A percentile compares a stretch with the other conserved stretches of the same genome.
Evolutionary conservation across 1,284 basidiomycete genomes (phyloP).

Genomic region (Mycena citricolor): DNA sequence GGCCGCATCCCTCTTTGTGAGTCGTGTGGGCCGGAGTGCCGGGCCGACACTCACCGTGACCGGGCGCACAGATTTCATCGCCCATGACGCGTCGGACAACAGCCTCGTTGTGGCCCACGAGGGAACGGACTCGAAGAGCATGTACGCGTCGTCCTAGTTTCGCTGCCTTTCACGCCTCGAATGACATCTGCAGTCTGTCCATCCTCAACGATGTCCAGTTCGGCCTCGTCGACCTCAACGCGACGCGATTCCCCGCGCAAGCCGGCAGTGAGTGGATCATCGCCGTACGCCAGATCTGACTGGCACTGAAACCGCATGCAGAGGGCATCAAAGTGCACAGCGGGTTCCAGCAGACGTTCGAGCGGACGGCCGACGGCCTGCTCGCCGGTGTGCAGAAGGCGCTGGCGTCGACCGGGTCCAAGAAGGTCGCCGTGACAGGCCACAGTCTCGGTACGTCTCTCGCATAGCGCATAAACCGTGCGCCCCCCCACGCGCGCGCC

Average conservation of each 20-base stretch:
- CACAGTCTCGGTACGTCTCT: constrained; percentile 38
- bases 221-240: constrained; percentile 35
- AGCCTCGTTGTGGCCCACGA: constrained; percentile 48
- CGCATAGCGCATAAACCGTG: too few relatives aligned
- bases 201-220: constrained; percentile 44
- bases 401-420: constrained; percentile 34
- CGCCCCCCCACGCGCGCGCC: neutral
- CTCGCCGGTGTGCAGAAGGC: constrained; percentile 38
- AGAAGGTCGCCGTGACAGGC: constrained; percentile 42
- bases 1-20: constrained; percentile 37
- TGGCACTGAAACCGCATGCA: neutral
- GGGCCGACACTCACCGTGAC: neutral
- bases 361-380: constrained; percentile 41
- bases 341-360: constrained; percentile 47
- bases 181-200: constrained; percentile 34
- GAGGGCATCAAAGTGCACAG: constrained; percentile 37
- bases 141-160: constrained; percentile 27
- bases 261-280: constrained; percentile 25
- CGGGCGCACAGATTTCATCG: constrained; percentile 38
- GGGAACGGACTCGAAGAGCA: constrained; percentile 40
- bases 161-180: neutral
- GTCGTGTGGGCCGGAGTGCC: constrained; percentile 9
- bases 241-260: constrained; percentile 37
- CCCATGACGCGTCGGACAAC: constrained; percentile 38
- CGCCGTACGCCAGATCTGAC: neutral